Evolutionary conservation across 2,329 filamentous ascomycete genomes (phyloP).

Genomic region (Blumeria hordei): DNA sequence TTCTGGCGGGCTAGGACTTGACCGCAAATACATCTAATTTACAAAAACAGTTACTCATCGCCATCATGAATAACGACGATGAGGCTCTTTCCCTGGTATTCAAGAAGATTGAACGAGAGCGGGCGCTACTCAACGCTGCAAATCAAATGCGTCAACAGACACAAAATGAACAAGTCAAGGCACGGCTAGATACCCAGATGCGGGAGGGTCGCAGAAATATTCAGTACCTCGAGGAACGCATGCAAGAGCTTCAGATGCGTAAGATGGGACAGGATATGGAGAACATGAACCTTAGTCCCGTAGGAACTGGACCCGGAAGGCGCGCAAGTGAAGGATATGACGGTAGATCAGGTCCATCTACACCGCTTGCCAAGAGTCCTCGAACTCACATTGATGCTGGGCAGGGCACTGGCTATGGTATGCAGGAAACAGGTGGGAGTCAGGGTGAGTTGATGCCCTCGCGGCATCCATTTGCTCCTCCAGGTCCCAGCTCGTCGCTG

Average conservation of each 20-base stretch:
- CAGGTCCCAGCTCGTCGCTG: slow-evolving; percentile 38
- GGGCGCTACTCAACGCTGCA: slow-evolving; percentile 79
- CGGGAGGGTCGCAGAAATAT: slow-evolving; percentile 83
- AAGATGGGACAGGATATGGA: slow-evolving; percentile 44
- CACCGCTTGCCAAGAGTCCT: slow-evolving; percentile 53
- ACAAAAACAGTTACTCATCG: too few relatives aligned
- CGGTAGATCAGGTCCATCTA: slow-evolving; percentile 24
- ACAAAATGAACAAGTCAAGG: slow-evolving; percentile 75
- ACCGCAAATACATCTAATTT: too few relatives aligned
- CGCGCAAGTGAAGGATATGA: slow-evolving; percentile 23
- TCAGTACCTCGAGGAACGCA: slow-evolving; percentile 81
- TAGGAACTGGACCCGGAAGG: slow-evolving; percentile 15
- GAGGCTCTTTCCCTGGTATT: slow-evolving; percentile 55
- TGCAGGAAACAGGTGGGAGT: slow-evolving; percentile 26
- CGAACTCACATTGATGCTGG: slow-evolving; percentile 21
- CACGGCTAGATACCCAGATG: slow-evolving; percentile 79
- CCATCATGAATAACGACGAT: slow-evolving; percentile 33
- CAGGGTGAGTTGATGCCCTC: slow-evolving; percentile 58
- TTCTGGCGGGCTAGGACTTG: too few relatives aligned
- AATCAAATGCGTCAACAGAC: slow-evolving; percentile 91
- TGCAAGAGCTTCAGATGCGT: slow-evolving; percentile 70
- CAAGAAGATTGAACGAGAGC: slow-evolving; percentile 95
- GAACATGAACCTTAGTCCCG: slow-evolving; percentile 34
- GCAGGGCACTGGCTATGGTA: slow-evolving; percentile 39
- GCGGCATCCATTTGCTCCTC: slow-evolving; percentile 52